phyloP scores from a whole-genome alignment of 2,329 filamentous ascomycete genomes.

The Talaromyces funiculosus region DNA sequence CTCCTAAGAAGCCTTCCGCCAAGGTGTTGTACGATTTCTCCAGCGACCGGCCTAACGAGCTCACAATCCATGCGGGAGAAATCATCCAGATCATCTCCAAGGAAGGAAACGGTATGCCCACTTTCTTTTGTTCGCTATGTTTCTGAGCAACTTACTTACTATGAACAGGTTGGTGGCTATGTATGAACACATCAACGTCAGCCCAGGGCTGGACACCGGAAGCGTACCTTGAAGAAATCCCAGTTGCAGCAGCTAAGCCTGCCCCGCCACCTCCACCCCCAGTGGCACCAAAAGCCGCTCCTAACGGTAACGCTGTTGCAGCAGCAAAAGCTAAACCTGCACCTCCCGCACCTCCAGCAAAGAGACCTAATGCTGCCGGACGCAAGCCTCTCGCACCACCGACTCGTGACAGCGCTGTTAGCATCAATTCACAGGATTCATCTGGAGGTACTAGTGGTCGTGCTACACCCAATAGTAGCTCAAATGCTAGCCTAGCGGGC shows the following conservation, averaged over 20 bases:
- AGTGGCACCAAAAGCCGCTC: conserved; percentile 57
- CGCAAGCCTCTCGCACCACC: conserved; percentile 65
- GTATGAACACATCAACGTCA: conserved; percentile 61
- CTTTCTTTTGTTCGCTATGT: not conserved
- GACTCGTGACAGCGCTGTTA: conserved; percentile 59
- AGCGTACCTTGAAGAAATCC: conserved; percentile 79
- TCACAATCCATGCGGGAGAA: conserved; percentile 73
- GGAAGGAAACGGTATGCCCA: conserved; percentile 77
- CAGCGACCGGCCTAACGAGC: conserved; percentile 77
- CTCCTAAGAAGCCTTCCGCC: conserved; percentile 66
- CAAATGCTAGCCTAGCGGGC: conserved; percentile 60
- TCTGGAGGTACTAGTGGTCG: conserved; percentile 60
- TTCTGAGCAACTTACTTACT: conserved; percentile 22
- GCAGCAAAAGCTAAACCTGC: conserved; percentile 58
- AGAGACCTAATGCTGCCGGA: conserved; percentile 62
- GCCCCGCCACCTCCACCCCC: conserved; percentile 46
- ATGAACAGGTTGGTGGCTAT: conserved; percentile 82
- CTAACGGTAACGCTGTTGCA: conserved; percentile 40
- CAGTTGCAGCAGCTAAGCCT: conserved; percentile 54
- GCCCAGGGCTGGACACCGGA: conserved; percentile 92
- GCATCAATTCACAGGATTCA: conserved; percentile 47
- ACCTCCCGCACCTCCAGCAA: conserved; percentile 72
- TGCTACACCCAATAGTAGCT: conserved; percentile 57
- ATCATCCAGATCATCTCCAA: conserved; percentile 88
- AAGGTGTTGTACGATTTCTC: conserved; percentile 91